Percentiles rank a stretch among this genome's conserved stretches.
These are phyloP conservation scores for Kuraishia ogatae DNA, from an alignment of 805 yeast species.

Conservation along the genomic window DNA sequence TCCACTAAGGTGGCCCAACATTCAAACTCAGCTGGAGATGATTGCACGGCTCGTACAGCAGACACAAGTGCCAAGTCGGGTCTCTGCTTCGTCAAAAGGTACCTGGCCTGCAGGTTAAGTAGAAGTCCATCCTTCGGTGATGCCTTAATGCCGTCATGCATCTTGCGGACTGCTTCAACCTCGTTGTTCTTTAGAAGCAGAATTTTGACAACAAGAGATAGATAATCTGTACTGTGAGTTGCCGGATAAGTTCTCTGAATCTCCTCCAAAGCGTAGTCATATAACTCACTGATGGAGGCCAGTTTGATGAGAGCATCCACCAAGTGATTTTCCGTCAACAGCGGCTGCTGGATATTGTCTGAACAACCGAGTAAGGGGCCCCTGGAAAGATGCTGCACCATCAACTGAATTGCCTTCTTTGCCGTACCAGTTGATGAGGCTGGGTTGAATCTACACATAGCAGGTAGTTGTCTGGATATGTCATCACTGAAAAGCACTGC, in stretches of 20 bases:
- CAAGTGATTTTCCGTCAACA: conserved; percentile 39
- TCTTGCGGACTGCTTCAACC: conserved; percentile 34
- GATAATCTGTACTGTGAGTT: conserved; percentile 11
- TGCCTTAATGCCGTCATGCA: conserved; percentile 29
- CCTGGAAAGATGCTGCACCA: conserved; percentile 36
- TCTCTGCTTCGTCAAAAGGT: conserved; percentile 45
- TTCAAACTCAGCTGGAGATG: conserved; percentile 70
- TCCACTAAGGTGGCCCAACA: conserved; percentile 63
- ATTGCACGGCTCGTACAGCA: conserved; percentile 51
- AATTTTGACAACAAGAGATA: conserved; percentile 32
- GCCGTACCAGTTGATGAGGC: conserved; percentile 25
- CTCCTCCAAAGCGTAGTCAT: conserved; percentile 28
- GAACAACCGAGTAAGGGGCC: conserved; percentile 39
- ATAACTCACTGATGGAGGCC: conserved; percentile 27
- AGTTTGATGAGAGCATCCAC: conserved; percentile 40
- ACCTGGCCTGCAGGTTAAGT: conserved; percentile 54
- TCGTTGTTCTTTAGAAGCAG: conserved; percentile 33
- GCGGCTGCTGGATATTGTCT: conserved; percentile 21
- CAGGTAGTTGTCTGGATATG: conserved; percentile 47
- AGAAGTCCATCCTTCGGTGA: conserved; percentile 50
- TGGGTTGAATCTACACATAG: conserved; percentile 43
- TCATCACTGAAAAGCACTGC: conserved; percentile 44
- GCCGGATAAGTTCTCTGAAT: conserved; percentile 17
- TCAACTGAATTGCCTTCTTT: conserved; percentile 23
- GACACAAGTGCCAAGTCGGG: conserved; percentile 47